Percentiles rank a stretch among this genome's conserved stretches.
Conservation (phyloP, 176 grass and related monocot species). For the Oryza meyeriana region DNA sequence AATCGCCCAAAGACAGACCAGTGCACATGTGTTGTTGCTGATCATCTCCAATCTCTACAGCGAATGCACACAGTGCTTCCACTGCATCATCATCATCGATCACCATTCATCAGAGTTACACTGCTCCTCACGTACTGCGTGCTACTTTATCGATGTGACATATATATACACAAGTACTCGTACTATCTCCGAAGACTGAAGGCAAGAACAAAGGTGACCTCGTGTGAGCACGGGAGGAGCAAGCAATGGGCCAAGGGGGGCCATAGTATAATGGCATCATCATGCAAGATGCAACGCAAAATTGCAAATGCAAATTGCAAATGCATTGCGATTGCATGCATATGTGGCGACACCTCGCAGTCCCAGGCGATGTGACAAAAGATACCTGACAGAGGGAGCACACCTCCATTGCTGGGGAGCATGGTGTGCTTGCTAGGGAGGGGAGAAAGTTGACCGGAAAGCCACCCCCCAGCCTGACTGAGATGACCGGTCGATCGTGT, state of each 20-base stretch:
- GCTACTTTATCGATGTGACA: neutral
- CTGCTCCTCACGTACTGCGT: neutral
- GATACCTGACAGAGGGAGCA: constrained; percentile 38
- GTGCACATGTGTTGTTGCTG: constrained; percentile 12
- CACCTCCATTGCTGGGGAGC: neutral
- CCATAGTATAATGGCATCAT: neutral
- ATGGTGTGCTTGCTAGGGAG: neutral
- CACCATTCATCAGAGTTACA: neutral
- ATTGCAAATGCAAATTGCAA: neutral
- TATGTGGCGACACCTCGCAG: constrained; percentile 33
- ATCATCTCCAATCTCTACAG: constrained; percentile 21
- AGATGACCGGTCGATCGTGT: constrained; percentile 37
- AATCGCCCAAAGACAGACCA: neutral
- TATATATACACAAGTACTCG: neutral
- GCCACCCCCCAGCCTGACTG: constrained; percentile 9
- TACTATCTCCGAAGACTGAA: neutral
- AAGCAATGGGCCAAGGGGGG: neutral
- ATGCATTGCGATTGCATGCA: neutral
- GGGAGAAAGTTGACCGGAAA: constrained; percentile 49
- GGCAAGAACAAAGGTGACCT: neutral
- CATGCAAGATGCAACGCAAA: neutral
- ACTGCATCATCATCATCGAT: neutral
- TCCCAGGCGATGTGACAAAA: constrained; percentile 53
- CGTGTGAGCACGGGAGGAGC: neutral
- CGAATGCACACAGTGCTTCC: constrained; percentile 5